phyloP scores from a whole-genome alignment of 2,329 filamentous ascomycete species.

The Mycosphaerella sp. region DNA sequence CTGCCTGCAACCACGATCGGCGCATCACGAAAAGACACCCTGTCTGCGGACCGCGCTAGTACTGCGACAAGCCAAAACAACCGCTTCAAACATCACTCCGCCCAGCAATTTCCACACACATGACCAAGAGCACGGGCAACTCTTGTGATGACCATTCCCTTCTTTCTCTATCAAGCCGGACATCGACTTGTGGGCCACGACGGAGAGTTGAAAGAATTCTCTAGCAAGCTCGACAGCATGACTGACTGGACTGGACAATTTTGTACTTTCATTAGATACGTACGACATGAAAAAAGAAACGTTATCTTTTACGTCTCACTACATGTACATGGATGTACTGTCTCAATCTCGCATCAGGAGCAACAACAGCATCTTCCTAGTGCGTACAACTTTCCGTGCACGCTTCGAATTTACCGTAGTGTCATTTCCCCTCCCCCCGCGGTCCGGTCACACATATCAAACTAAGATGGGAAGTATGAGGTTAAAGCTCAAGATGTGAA shows the following conservation, averaged over 20 bases:
- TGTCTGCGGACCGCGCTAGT: neutral
- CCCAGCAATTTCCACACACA: neutral
- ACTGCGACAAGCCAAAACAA: neutral
- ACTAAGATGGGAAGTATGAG: too few species aligned
- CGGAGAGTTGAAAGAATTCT: neutral
- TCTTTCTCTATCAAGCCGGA: neutral
- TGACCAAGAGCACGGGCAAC: conserved; percentile 9
- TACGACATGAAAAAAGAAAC: too few species aligned
- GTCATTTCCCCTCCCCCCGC: too few species aligned
- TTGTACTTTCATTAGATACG: neutral
- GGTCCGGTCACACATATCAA: too few species aligned
- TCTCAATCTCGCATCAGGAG: too few species aligned
- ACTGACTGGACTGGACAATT: neutral
- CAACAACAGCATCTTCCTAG: too few species aligned
- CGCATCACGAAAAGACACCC: neutral
- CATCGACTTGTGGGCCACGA: neutral
- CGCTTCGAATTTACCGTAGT: too few species aligned
- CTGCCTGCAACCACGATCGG: neutral
- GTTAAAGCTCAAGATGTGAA: too few species aligned
- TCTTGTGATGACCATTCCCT: conserved; percentile 4
- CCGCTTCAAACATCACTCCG: conserved; percentile 5
- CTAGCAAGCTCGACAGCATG: neutral
- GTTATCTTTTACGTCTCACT: too few species aligned
- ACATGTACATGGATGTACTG: too few species aligned
- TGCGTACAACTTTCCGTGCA: too few species aligned